phyloP scores from a whole-genome alignment of 208 protist genomes.

The Giardia muris region DNA sequence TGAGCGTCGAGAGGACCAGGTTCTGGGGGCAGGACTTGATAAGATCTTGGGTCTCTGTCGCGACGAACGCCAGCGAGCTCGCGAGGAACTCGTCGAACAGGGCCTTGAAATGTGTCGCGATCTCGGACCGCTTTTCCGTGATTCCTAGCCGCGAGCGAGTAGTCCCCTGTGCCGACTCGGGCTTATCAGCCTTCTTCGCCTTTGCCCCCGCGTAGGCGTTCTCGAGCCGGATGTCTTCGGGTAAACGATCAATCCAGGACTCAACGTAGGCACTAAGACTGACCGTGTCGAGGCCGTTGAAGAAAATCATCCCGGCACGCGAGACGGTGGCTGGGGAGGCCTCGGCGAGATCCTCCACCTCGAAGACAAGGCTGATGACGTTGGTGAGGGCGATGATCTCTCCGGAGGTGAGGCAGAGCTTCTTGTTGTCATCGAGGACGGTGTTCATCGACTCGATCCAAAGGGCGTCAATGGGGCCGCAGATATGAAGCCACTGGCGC shows the following conservation, averaged over 20 bases:
- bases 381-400: constrained; percentile 45
- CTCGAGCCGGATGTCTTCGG: neutral
- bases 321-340: constrained; percentile 93
- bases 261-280: neutral
- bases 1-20: neutral
- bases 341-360: constrained; percentile 81
- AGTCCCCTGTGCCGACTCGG: no score
- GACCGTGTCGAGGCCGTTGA: neutral
- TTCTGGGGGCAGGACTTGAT: neutral
- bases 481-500: constrained; percentile 77
- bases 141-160: neutral
- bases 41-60: neutral
- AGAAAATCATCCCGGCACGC: constrained; percentile 60
- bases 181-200: neutral
- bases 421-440: constrained; percentile 90
- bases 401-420: constrained; percentile 78
- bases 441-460: constrained; percentile 98
- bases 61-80: neutral
- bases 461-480: constrained; percentile 84
- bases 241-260: constrained; percentile 29
- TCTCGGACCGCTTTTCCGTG: neutral
- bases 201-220: neutral
- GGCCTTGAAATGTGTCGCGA: neutral
- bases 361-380: constrained; percentile 54
- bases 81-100: neutral